Percentiles rank a stretch among this genome's conserved stretches.
phyloP scores from a whole-genome alignment of 106 monocot species.

The Platanthera zijinensis region DNA sequence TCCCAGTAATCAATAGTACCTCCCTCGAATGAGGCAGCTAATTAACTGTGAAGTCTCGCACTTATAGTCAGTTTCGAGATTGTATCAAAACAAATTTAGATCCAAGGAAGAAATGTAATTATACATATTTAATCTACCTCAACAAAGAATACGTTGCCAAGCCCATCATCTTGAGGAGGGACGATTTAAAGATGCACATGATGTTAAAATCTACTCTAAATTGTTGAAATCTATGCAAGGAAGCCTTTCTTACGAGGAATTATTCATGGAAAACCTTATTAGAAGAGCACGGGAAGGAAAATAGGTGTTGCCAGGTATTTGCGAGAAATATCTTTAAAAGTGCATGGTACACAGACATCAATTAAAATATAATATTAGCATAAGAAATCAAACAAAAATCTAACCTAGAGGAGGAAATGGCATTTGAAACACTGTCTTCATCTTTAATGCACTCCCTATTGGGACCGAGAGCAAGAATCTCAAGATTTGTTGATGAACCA shows the following conservation, averaged over 20 bases:
- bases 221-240: background rate
- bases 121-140: no score
- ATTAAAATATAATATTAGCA: background rate
- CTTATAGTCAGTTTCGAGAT: no score
- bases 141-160: no score
- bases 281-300: background rate
- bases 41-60: no score
- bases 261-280: background rate
- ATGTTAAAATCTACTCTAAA: no score
- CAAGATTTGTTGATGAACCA: constrained; percentile 64
- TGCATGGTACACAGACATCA: background rate
- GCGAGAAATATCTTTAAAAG: background rate
- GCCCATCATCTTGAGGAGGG: no score
- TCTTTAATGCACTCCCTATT: constrained; percentile 26
- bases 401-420: constrained; percentile 23
- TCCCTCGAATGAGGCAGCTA: no score
- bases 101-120: no score
- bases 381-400: background rate
- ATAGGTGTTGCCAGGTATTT: background rate
- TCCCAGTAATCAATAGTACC: no score
- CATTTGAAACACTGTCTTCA: constrained; percentile 41
- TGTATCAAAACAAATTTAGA: no score
- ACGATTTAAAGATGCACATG: no score
- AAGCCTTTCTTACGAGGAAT: background rate
- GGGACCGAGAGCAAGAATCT: constrained; percentile 49